These are phyloP conservation scores for Friedmanniomyces simplex DNA, from an alignment of 495 filamentous ascomycete species.

Conservation along the genomic window DNA sequence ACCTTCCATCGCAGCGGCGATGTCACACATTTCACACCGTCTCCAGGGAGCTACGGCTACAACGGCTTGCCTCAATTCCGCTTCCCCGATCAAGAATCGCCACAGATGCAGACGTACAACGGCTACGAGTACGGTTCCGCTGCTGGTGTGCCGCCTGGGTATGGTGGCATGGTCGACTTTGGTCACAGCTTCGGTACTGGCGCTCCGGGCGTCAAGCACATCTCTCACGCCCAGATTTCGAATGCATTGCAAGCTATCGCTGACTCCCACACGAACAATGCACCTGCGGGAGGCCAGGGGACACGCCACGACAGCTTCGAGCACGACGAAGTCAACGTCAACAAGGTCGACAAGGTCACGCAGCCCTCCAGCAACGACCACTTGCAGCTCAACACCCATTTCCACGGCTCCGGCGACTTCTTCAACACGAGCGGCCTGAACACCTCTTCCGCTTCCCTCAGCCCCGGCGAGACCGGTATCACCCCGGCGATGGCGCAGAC, in stretches of 20 bases:
- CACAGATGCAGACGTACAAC: background rate
- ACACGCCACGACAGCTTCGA: too few species aligned
- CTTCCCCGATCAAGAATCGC: background rate
- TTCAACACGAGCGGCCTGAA: background rate
- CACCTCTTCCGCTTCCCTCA: background rate
- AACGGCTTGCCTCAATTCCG: background rate
- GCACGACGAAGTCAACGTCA: background rate
- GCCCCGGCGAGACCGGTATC: background rate
- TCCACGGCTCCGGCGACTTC: background rate
- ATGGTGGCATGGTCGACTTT: background rate
- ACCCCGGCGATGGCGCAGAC: background rate
- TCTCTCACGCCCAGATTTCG: background rate
- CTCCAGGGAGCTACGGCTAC: background rate
- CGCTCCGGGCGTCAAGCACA: background rate
- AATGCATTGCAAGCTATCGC: too few species aligned
- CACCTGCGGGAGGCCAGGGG: too few species aligned
- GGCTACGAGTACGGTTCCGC: background rate
- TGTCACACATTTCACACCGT: background rate
- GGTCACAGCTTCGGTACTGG: background rate
- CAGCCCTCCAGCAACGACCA: background rate
- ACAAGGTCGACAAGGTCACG: background rate
- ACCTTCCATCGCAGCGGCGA: background rate
- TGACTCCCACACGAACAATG: too few species aligned
- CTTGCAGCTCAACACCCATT: background rate
- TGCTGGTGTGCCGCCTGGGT: background rate